Percentiles rank a stretch among this genome's conserved stretches.
These are phyloP conservation scores for Saccharomycopsis microspora DNA, from an alignment of 805 yeast species.

Conservation along the genomic window DNA sequence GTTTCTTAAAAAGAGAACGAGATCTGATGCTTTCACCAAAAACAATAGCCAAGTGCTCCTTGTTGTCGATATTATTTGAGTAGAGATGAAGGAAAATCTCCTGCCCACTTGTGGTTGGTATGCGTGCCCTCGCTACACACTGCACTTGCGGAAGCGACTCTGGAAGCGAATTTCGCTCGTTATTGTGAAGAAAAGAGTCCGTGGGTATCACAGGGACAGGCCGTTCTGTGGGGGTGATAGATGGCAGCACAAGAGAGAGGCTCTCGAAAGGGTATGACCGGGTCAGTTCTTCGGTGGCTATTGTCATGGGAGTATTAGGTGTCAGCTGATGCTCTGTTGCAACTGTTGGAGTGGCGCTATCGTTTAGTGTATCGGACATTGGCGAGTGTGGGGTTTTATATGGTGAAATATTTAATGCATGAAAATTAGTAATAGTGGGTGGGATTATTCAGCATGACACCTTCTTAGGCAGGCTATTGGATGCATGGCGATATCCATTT, in stretches of 20 bases:
- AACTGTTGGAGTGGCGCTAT: too few relatives aligned
- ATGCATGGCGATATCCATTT: too few relatives aligned
- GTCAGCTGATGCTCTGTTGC: too few relatives aligned
- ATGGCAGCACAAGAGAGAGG: slow-evolving; percentile 12
- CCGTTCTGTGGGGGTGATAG: slow-evolving; percentile 5
- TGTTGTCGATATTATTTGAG: slow-evolving; percentile 73
- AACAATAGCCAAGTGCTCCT: slow-evolving; percentile 95
- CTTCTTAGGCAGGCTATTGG: too few relatives aligned
- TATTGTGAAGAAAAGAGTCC: not conserved
- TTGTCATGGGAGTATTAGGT: not conserved
- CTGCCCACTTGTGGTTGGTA: slow-evolving; percentile 91
- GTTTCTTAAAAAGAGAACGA: slow-evolving; percentile 47
- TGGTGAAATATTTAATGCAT: too few relatives aligned
- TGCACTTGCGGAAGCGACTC: slow-evolving; percentile 52
- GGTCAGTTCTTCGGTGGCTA: not conserved
- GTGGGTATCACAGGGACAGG: slow-evolving; percentile 8
- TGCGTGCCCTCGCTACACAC: slow-evolving; percentile 62
- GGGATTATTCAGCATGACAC: too few relatives aligned
- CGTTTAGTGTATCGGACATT: too few relatives aligned
- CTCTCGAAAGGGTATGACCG: slow-evolving; percentile 3
- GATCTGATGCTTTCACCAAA: slow-evolving; percentile 90
- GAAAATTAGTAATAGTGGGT: too few relatives aligned
- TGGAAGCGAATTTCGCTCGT: slow-evolving; percentile 3
- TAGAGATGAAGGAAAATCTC: slow-evolving; percentile 89
- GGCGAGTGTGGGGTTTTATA: too few relatives aligned